These are phyloP conservation scores for Rutidosis leptorrhynchoides DNA, from an alignment of 129 eudicot species.

Conservation along the genomic window DNA sequence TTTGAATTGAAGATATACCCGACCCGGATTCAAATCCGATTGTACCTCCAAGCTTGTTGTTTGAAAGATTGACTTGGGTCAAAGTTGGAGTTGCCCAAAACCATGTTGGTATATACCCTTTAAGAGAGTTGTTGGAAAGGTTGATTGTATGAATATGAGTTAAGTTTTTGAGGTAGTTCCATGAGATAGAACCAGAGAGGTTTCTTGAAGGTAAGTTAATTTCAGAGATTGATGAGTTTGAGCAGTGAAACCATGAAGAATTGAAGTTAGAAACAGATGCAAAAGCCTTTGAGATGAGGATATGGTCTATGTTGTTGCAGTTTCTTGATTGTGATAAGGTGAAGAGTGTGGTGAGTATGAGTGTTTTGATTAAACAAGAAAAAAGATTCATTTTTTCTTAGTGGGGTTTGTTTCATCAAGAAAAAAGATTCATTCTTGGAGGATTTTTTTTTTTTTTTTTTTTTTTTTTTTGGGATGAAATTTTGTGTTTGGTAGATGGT, in stretches of 20 bases:
- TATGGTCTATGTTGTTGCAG: conserved; percentile 53
- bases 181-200: conserved; percentile 65
- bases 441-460: too few relatives aligned
- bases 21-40: conserved; percentile 40
- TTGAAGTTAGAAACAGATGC: conserved; percentile 67
- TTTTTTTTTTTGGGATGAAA: too few relatives aligned
- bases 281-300: conserved; percentile 56
- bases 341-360: conserved; percentile 34
- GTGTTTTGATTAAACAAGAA: conserved; percentile 20
- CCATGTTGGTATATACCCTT: conserved; percentile 57
- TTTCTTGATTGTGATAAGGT: conserved; percentile 36
- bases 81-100: conserved; percentile 56
- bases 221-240: conserved; percentile 47
- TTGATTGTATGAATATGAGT: conserved; percentile 56
- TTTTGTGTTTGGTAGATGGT: conserved; percentile 10
- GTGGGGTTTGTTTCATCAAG: conserved; percentile 18
- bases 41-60: conserved; percentile 68
- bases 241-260: conserved; percentile 62
- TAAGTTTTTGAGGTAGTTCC: conserved; percentile 60
- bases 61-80: conserved; percentile 52
- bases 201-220: conserved; percentile 60
- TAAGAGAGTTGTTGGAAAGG: conserved; percentile 73
- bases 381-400: conserved; percentile 38
- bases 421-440: not conserved
- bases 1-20: conserved; percentile 40